A percentile compares a stretch with the other conserved stretches of the same genome.
Evolutionary conservation across 2,329 filamentous ascomycete species (phyloP).

Genomic region (Penicillium sp.): DNA sequence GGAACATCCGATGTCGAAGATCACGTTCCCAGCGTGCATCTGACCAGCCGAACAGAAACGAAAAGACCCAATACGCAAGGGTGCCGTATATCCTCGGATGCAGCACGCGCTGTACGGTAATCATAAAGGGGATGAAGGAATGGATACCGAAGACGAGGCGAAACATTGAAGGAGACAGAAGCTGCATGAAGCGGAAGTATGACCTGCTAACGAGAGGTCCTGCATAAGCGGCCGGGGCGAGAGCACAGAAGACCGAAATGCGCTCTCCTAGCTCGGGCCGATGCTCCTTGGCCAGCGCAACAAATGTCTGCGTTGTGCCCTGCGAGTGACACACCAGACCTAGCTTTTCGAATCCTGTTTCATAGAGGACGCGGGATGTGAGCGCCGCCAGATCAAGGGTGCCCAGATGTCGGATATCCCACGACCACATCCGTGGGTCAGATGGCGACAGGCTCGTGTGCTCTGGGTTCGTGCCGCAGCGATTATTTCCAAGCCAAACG

Average conservation of each 20-base stretch:
- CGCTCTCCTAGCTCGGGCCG: conserved; percentile 75
- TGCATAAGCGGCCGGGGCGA: conserved; percentile 86
- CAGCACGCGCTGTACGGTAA: conserved; percentile 68
- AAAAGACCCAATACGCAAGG: conserved; percentile 83
- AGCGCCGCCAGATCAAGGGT: conserved; percentile 81
- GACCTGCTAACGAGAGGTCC: conserved; percentile 78
- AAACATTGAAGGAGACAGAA: conserved; percentile 71
- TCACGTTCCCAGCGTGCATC: conserved; percentile 79
- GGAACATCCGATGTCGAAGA: conserved; percentile 76
- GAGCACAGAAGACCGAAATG: conserved; percentile 81
- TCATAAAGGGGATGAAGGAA: conserved; percentile 90
- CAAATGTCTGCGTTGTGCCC: conserved; percentile 81
- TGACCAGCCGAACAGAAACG: conserved; percentile 82
- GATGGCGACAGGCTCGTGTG: conserved; percentile 65
- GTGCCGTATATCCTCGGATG: conserved; percentile 66
- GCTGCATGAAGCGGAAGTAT: conserved; percentile 86
- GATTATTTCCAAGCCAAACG: conserved; percentile 92
- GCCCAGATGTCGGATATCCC: conserved; percentile 94
- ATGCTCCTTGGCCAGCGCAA: conserved; percentile 85
- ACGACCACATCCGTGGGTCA: conserved; percentile 92
- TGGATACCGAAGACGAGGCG: conserved; percentile 83
- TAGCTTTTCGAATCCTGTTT: conserved; percentile 78
- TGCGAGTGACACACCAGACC: conserved; percentile 84
- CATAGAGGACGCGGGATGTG: conserved; percentile 68
- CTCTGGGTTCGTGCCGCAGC: conserved; percentile 75